Percentiles rank a stretch among this genome's conserved stretches.
These are phyloP conservation scores for Pseudofabraea citricarpa DNA, from an alignment of 2,329 filamentous ascomycete genomes.

Conservation along the genomic window DNA sequence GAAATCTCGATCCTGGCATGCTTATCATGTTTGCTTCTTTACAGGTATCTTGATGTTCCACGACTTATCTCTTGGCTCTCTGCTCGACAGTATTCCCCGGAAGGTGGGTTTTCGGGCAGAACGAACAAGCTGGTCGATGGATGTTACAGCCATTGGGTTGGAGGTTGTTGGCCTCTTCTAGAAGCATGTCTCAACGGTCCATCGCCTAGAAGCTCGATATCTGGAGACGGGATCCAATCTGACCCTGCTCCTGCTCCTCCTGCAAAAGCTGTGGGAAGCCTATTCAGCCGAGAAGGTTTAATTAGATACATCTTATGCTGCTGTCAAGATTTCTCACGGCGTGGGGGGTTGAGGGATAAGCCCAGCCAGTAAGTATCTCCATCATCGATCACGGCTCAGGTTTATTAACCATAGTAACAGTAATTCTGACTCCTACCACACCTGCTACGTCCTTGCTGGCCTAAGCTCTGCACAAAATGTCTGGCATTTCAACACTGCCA, in stretches of 20 bases:
- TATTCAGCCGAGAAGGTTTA: conserved; percentile 81
- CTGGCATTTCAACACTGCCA: conserved; percentile 40
- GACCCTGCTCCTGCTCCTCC: conserved; percentile 3
- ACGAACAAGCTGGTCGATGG: conserved; percentile 98
- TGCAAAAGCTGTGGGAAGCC: conserved; percentile 31
- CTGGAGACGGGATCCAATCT: neutral
- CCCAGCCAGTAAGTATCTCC: conserved; percentile 68
- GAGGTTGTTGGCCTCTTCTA: conserved; percentile 87
- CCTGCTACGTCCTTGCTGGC: conserved; percentile 84
- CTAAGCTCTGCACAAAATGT: conserved; percentile 77
- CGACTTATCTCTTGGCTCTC: conserved; percentile 83
- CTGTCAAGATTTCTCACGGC: conserved; percentile 67
- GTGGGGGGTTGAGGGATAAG: conserved; percentile 88
- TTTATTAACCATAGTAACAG: conserved; percentile 35
- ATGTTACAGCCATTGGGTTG: conserved; percentile 98
- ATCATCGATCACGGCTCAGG: conserved; percentile 10
- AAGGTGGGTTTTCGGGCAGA: conserved; percentile 87
- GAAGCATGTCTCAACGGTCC: conserved; percentile 68
- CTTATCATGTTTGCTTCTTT: conserved; percentile 17
- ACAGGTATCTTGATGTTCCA: conserved; percentile 70
- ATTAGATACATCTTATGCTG: conserved; percentile 87
- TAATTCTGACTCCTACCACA: conserved; percentile 82
- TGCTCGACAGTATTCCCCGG: conserved; percentile 81
- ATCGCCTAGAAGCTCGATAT: conserved; percentile 19
- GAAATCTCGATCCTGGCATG: conserved; percentile 5